Evolutionary conservation across 2,329 filamentous ascomycete genomes (phyloP).

Genomic region (Cadophora luteo-olivacea): DNA sequence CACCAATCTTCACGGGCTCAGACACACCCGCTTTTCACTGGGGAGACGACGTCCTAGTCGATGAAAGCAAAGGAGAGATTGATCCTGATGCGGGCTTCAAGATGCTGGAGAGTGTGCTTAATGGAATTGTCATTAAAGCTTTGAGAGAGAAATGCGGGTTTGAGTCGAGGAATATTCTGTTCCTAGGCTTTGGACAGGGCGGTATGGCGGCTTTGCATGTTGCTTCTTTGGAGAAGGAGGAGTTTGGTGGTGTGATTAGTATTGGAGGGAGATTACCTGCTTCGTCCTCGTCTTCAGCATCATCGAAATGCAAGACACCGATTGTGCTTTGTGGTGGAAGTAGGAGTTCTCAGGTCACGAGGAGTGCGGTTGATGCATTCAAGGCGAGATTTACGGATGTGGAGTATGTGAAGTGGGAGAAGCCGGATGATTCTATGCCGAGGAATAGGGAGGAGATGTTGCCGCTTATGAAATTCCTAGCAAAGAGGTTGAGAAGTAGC

Average conservation of each 20-base stretch:
- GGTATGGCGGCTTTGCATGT: constrained; percentile 59
- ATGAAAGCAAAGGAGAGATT: constrained; percentile 56
- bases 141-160: constrained; percentile 57
- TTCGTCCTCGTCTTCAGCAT: constrained; percentile 49
- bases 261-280: constrained; percentile 66
- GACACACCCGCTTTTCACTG: constrained; percentile 56
- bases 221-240: constrained; percentile 43
- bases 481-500: constrained; percentile 64
- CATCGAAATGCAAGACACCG: constrained; percentile 65
- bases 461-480: constrained; percentile 86
- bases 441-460: constrained; percentile 82
- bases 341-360: constrained; percentile 61
- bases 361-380: constrained; percentile 67
- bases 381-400: constrained; percentile 72
- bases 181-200: constrained; percentile 64
- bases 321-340: constrained; percentile 66
- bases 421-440: constrained; percentile 82
- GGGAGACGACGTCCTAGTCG: constrained; percentile 64
- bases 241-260: constrained; percentile 65
- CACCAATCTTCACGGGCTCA: constrained; percentile 52
- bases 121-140: constrained; percentile 51
- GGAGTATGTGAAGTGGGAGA: constrained; percentile 72
- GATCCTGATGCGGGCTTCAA: constrained; percentile 61
- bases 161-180: constrained; percentile 54
- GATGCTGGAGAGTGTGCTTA: constrained; percentile 49